Evolutionary conservation across 257 asterid species (phyloP).

Genomic region (Nicotiana tomentosiformis): DNA sequence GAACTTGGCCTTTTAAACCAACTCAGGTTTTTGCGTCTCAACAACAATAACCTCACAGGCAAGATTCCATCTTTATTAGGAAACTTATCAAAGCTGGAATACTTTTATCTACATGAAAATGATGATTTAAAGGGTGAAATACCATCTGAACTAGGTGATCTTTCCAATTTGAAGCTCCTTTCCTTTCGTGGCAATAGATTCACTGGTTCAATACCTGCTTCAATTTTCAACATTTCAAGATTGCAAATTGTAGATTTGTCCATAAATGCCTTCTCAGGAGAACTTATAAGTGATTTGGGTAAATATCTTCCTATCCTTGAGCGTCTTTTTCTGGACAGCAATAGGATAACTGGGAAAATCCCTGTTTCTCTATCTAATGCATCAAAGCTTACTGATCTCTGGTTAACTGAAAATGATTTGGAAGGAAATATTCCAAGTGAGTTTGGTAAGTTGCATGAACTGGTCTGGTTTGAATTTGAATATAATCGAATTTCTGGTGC

Average conservation of each 20-base stretch:
- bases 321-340: conserved; percentile 28
- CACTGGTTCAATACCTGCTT: conserved; percentile 27
- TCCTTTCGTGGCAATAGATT: conserved; percentile 19
- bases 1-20: conserved; percentile 31
- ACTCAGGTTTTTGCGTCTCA: conserved; percentile 19
- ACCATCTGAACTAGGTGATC: conserved; percentile 29
- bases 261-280: conserved; percentile 25
- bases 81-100: conserved; percentile 25
- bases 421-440: conserved; percentile 30
- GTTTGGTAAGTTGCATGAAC: conserved; percentile 13
- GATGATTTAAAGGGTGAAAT: conserved; percentile 22
- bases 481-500: conserved; percentile 26
- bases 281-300: conserved; percentile 26
- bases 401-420: conserved; percentile 31
- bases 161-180: conserved; percentile 14
- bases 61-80: conserved; percentile 28
- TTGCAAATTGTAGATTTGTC: conserved; percentile 26
- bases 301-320: conserved; percentile 22
- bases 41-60: conserved; percentile 31
- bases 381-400: conserved; percentile 20
- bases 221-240: conserved; percentile 32
- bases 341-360: conserved; percentile 29
- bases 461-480: conserved; percentile 30
- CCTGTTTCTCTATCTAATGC: conserved; percentile 31
- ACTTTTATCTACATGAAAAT: conserved; percentile 28